Percentiles rank a stretch among this genome's conserved stretches.
These are phyloP conservation scores for Aspergillus leporis DNA, from an alignment of 495 filamentous ascomycete species.

Conservation along the genomic window DNA sequence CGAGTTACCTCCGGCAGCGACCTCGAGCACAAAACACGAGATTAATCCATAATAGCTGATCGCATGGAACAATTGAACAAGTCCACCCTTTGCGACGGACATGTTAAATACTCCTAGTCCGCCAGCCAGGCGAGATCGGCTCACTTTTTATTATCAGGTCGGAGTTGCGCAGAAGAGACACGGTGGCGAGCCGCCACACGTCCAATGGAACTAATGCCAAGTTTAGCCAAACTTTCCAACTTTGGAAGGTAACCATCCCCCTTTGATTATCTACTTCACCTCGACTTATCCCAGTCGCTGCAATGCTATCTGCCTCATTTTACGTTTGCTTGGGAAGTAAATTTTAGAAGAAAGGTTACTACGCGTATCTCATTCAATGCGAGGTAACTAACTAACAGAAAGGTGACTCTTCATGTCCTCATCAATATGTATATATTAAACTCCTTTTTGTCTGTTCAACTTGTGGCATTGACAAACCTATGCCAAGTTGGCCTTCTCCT, in stretches of 20 bases:
- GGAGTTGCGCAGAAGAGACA: constrained; percentile 3
- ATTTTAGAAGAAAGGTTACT: neutral
- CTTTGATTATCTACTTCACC: no score
- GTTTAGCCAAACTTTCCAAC: neutral
- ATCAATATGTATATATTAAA: constrained; percentile 33
- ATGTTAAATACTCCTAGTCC: constrained; percentile 8
- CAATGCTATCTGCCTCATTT: no score
- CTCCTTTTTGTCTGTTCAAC: constrained; percentile 21
- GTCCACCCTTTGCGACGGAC: neutral
- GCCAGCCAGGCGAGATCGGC: constrained; percentile 6
- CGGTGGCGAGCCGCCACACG: constrained; percentile 1
- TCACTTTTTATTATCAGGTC: neutral
- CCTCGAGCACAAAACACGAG: constrained; percentile 25
- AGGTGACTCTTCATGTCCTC: constrained; percentile 23
- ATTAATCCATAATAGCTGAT: constrained; percentile 17
- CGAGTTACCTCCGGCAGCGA: constrained; percentile 28
- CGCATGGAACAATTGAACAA: constrained; percentile 4
- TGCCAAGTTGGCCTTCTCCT: constrained; percentile 60
- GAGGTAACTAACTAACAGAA: constrained; percentile 11
- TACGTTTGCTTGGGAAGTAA: neutral
- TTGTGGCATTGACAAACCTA: constrained; percentile 20
- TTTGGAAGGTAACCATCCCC: neutral
- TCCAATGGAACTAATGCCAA: neutral
- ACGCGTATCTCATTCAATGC: constrained; percentile 5
- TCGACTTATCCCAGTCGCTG: no score